phyloP scores from a whole-genome alignment of 1,284 basidiomycete genomes.

The Papiliotrema laurentii region DNA sequence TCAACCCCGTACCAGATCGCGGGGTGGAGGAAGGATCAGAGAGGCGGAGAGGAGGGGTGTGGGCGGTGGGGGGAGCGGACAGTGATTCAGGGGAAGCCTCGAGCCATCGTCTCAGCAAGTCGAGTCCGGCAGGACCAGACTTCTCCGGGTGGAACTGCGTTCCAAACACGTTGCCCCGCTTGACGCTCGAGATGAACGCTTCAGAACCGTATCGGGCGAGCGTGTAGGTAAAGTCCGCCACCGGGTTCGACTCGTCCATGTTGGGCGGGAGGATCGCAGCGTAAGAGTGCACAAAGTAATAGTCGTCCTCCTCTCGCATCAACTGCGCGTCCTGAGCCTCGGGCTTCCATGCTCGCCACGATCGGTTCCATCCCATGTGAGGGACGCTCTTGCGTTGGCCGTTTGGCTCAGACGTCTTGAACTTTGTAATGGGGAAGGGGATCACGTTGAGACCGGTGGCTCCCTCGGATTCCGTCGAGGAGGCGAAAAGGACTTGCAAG shows the following conservation, averaged over 20 bases:
- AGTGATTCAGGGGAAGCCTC: slow-evolving; percentile 48
- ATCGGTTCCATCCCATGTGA: slow-evolving; percentile 96
- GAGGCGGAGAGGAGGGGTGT: slow-evolving; percentile 15
- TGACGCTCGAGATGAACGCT: slow-evolving; percentile 82
- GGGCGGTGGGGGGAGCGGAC: slow-evolving; percentile 17
- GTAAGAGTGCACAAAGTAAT: slow-evolving; percentile 98
- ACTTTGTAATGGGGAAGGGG: slow-evolving; percentile 47
- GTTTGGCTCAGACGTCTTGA: slow-evolving; percentile 26
- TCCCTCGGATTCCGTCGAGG: slow-evolving; percentile 65
- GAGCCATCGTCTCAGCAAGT: slow-evolving; percentile 79
- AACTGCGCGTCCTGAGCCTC: slow-evolving; percentile 39
- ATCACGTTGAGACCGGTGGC: slow-evolving; percentile 49
- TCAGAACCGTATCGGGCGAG: slow-evolving; percentile 91
- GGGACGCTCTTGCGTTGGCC: slow-evolving; percentile 75
- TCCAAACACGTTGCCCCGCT: slow-evolving; percentile 82
- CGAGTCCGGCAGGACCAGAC: slow-evolving; percentile 84
- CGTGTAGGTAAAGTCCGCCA: slow-evolving; percentile 68
- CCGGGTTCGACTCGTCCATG: slow-evolving; percentile 44
- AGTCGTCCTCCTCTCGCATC: slow-evolving; percentile 57
- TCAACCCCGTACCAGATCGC: slow-evolving; percentile 58
- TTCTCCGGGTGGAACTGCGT: slow-evolving; percentile 99
- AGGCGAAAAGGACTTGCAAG: slow-evolving; percentile 88
- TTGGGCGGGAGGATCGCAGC: slow-evolving; percentile 54
- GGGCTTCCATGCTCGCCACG: slow-evolving; percentile 41
- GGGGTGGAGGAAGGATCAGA: slow-evolving; percentile 13